Percentiles rank a stretch among this genome's conserved stretches.
These are phyloP conservation scores for Puccinia hordei DNA, from an alignment of 1,284 basidiomycete genomes.

Conservation along the genomic window DNA sequence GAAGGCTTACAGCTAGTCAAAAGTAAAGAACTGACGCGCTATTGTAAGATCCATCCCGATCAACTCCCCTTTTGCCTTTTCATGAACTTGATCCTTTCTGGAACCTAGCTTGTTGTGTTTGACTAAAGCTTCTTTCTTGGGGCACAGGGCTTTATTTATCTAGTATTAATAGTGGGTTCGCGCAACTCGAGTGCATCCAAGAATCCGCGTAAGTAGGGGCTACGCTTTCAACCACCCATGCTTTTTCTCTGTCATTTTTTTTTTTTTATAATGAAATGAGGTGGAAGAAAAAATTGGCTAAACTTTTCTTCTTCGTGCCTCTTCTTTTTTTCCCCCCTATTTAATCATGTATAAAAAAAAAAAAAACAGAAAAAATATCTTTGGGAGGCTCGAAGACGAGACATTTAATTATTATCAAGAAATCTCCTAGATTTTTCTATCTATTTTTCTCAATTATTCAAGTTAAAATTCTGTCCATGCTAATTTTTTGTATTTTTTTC, in stretches of 20 bases:
- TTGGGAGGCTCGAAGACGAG: conserved; percentile 25
- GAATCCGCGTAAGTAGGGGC: conserved; percentile 26
- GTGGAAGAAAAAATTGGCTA: not conserved
- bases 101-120: not conserved
- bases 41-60: conserved; percentile 13
- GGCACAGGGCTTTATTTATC: conserved; percentile 32
- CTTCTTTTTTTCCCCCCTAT: not conserved
- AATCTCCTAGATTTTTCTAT: not conserved
- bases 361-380: conserved; percentile 13
- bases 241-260: not conserved
- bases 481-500: no score
- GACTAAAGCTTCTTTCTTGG: not conserved
- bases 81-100: not conserved
- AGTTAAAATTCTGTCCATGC: not conserved
- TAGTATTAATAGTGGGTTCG: conserved; percentile 29
- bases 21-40: conserved; percentile 28
- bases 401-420: conserved; percentile 2
- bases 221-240: not conserved
- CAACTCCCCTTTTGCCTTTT: no score
- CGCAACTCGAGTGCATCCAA: conserved; percentile 33
- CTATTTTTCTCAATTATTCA: not conserved
- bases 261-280: not conserved
- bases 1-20: conserved; percentile 17
- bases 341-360: not conserved
- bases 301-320: no score